Conservation (phyloP, 2,329 filamentous ascomycete genomes). For the Alternaria arborescens region DNA sequence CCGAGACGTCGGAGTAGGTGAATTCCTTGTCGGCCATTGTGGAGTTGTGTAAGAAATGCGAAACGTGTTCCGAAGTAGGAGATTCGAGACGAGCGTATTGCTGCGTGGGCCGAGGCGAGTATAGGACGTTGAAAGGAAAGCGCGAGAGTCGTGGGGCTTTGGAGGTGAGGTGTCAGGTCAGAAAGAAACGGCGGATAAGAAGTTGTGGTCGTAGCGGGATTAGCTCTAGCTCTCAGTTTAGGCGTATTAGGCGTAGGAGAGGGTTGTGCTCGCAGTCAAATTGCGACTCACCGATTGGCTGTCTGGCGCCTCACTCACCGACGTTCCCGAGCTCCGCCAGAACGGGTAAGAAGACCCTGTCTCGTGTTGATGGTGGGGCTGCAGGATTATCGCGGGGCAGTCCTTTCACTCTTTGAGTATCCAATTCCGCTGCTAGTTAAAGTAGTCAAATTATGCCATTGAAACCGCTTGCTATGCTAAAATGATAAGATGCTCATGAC, state of each 20-base stretch:
- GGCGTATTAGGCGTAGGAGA: conserved; percentile 9
- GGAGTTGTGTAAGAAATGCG: conserved; percentile 13
- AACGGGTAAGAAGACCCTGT: conserved; percentile 30
- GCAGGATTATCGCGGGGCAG: conserved; percentile 8
- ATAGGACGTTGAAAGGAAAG: background rate
- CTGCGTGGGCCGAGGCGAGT: conserved; percentile 4
- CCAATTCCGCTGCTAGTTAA: conserved; percentile 3
- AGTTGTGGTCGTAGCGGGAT: conserved; percentile 23
- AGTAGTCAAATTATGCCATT: background rate
- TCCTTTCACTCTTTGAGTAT: conserved; percentile 12
- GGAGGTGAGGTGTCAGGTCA: conserved; percentile 14
- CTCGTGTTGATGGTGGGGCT: conserved; percentile 10
- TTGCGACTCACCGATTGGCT: conserved; percentile 27
- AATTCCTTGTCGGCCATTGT: conserved; percentile 52
- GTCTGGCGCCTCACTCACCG: conserved; percentile 10
- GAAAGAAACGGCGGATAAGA: conserved; percentile 20
- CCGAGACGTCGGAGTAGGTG: conserved; percentile 53
- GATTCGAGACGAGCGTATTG: background rate
- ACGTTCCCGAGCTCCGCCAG: conserved; percentile 11
- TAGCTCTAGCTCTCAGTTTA: conserved; percentile 17
- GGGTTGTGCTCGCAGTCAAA: conserved; percentile 22
- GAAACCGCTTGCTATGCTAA: conserved; percentile 2
- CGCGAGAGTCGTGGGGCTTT: conserved; percentile 7
- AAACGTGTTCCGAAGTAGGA: background rate
- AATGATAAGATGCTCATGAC: background rate